These are phyloP conservation scores for Syncephalastrum contaminatum DNA, from an alignment of 371 early-diverging fungal species.

Conservation along the genomic window DNA sequence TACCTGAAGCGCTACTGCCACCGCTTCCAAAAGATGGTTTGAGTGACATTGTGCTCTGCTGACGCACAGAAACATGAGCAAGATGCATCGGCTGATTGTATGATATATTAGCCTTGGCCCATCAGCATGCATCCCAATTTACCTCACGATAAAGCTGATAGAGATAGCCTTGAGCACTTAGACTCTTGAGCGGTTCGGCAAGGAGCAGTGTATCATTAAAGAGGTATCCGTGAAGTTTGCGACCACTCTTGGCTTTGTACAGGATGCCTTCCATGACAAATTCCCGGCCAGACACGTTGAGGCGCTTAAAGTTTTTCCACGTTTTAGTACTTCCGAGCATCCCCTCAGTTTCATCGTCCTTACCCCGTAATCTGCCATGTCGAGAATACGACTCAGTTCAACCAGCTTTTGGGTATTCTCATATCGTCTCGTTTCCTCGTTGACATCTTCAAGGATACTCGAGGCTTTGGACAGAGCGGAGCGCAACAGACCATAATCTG, in stretches of 20 bases:
- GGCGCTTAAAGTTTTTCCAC: constrained; percentile 21
- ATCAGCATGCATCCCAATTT: constrained; percentile 4
- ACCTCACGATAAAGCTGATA: constrained; percentile 64
- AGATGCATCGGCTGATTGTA: constrained; percentile 30
- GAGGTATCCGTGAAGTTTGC: constrained; percentile 80
- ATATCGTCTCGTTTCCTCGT: constrained; percentile 73
- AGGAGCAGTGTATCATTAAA: constrained; percentile 89
- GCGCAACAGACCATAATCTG: constrained; percentile 72
- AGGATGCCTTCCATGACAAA: constrained; percentile 83
- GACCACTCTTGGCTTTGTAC: constrained; percentile 80
- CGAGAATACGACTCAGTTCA: constrained; percentile 67
- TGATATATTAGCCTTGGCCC: not conserved
- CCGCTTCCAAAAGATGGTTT: constrained; percentile 25
- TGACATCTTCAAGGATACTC: constrained; percentile 69
- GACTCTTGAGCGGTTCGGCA: constrained; percentile 42
- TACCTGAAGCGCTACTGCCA: not conserved
- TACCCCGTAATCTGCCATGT: constrained; percentile 66
- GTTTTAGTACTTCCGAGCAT: not conserved
- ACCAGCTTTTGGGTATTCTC: constrained; percentile 75
- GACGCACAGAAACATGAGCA: constrained; percentile 26
- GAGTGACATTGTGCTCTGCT: constrained; percentile 29
- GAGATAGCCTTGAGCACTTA: constrained; percentile 42
- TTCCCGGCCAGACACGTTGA: constrained; percentile 66
- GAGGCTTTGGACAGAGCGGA: constrained; percentile 74
- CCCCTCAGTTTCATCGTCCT: constrained; percentile 11